These are phyloP conservation scores for Purshia tridentata DNA, from an alignment of 306 rosid genomes.

Conservation along the genomic window DNA sequence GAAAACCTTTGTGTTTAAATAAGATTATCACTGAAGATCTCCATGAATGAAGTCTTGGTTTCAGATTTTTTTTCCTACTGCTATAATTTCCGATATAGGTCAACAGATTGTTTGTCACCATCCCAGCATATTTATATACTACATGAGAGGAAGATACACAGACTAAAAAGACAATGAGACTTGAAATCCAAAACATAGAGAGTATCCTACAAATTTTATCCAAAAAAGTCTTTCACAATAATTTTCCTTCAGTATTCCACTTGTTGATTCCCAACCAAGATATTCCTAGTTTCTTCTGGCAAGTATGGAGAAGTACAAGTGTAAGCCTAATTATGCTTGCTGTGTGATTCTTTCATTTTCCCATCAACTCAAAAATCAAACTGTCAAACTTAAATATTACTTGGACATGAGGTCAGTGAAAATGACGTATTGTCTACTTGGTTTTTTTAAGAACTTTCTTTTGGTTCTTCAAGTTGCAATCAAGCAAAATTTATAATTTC, in stretches of 20 bases:
- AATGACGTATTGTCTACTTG: background rate
- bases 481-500: background rate
- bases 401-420: background rate
- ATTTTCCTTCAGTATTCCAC: background rate
- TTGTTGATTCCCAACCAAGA: background rate
- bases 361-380: background rate
- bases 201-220: background rate
- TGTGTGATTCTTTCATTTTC: background rate
- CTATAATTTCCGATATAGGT: background rate
- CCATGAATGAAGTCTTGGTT: background rate
- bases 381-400: background rate
- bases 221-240: background rate
- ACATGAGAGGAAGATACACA: background rate
- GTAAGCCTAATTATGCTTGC: background rate
- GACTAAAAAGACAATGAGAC: background rate
- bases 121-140: too few species aligned
- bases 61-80: background rate
- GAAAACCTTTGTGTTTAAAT: background rate
- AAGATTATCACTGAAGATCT: background rate
- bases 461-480: background rate
- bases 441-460: background rate
- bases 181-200: background rate
- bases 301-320: background rate
- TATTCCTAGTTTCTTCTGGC: background rate
- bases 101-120: background rate